phyloP scores from a whole-genome alignment of 768 basidiomycete species.

The Paxillus involutus region DNA sequence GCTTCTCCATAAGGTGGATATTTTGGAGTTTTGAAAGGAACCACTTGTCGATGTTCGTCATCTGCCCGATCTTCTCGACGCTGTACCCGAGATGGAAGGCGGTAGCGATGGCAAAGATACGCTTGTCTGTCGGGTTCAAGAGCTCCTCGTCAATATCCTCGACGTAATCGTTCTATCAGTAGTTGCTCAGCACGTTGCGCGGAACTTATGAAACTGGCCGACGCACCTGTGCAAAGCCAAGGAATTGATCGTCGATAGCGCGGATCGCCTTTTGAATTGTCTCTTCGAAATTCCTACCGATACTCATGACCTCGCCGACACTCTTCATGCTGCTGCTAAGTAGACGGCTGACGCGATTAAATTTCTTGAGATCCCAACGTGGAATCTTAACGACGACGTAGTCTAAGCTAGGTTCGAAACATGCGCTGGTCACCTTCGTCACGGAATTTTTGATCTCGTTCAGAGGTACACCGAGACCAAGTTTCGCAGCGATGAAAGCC shows the following conservation, averaged over 20 bases:
- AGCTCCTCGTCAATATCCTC: slow-evolving; percentile 94
- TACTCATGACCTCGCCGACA: slow-evolving; percentile 99
- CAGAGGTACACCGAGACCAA: slow-evolving; percentile 94
- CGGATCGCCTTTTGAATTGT: slow-evolving; percentile 98
- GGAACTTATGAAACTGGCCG: not conserved
- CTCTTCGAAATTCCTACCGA: slow-evolving; percentile 97
- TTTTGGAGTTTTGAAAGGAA: slow-evolving; percentile 88
- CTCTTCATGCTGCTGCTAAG: slow-evolving; percentile 98
- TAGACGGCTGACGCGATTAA: slow-evolving; percentile 86
- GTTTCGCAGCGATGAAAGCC: slow-evolving; percentile 97
- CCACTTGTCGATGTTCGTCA: slow-evolving; percentile 99
- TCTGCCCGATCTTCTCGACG: slow-evolving; percentile 95
- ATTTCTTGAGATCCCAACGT: slow-evolving; percentile 99
- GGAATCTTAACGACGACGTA: slow-evolving; percentile 99
- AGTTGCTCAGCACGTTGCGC: not conserved
- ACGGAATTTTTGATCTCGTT: slow-evolving; percentile 99
- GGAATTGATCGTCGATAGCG: slow-evolving; percentile 93
- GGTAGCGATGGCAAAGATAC: slow-evolving; percentile 93
- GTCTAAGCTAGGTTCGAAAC: slow-evolving; percentile 97
- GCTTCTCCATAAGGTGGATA: slow-evolving; percentile 79
- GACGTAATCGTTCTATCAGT: slow-evolving; percentile 75
- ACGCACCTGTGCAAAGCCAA: slow-evolving; percentile 83
- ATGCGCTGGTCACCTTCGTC: slow-evolving; percentile 93
- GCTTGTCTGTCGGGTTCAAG: slow-evolving; percentile 92
- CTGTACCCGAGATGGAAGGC: slow-evolving; percentile 93